Evolutionary conservation across 345 rosid species (phyloP).

Genomic region (Linum tenue): DNA sequence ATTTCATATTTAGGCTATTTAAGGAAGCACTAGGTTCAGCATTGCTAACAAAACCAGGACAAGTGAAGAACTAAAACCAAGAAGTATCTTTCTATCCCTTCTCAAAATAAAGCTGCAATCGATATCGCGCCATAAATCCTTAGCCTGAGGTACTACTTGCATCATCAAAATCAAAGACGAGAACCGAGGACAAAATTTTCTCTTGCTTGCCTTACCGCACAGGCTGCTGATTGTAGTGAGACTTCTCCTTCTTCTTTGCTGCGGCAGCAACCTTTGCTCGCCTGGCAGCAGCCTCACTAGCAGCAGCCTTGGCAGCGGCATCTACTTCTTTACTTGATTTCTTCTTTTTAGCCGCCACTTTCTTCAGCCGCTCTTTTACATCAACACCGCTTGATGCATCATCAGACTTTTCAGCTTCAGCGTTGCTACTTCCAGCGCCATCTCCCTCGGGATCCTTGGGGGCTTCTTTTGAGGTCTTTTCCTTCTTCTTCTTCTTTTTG

Average conservation of each 20-base stretch:
- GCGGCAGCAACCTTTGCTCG: constrained; percentile 68
- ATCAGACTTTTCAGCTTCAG: constrained; percentile 25
- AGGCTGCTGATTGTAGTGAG: constrained; percentile 73
- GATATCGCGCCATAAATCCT: too few relatives aligned
- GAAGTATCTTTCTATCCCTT: too few relatives aligned
- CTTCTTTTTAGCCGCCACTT: constrained; percentile 54
- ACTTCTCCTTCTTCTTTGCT: constrained; percentile 68
- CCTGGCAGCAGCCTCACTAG: constrained; percentile 67
- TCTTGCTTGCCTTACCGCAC: constrained; percentile 24
- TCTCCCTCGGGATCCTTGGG: constrained; percentile 30
- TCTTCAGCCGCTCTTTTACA: constrained; percentile 51
- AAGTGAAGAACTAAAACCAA: too few relatives aligned
- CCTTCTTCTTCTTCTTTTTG: constrained; percentile 54
- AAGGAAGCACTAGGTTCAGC: too few relatives aligned
- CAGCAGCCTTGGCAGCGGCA: constrained; percentile 57
- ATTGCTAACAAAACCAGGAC: too few relatives aligned
- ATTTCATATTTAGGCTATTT: too few relatives aligned
- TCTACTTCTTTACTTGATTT: constrained; percentile 54
- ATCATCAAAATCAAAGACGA: too few relatives aligned
- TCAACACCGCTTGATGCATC: constrained; percentile 33
- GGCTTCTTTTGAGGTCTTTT: constrained; percentile 30
- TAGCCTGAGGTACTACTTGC: too few relatives aligned
- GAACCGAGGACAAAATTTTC: too few relatives aligned
- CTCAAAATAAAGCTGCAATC: too few relatives aligned
- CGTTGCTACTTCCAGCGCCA: constrained; percentile 21